Base-by-base conservation (phyloP, 768 basidiomycete genomes). In the Amanita muscaria region DNA sequence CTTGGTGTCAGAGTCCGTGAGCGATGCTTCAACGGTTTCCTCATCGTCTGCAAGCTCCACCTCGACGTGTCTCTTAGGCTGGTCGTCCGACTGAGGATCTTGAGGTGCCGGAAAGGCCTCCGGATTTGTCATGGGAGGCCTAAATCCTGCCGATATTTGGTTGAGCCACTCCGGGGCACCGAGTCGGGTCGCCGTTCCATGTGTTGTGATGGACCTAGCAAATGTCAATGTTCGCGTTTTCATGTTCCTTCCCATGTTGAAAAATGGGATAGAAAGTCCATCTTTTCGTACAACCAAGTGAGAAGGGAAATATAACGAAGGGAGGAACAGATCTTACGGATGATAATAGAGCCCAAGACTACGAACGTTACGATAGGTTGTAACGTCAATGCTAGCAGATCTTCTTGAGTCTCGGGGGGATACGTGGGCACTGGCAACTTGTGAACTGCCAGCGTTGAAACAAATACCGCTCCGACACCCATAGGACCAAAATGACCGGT, bases 401-500 rank as follows among this genome's bases (percentile, higher is more conserved):
- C 88, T 37, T 78, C 68, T 53, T 87, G 81, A 33, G 72, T 73
- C 42, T 68, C 63, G 0, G 88, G 84, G 0, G 88, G 84, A 43
- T 64, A 58, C 2, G 66, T 59, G 1, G 83, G 78, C 8, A 53
- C 56, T 4, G 83, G 77, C 0, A 92, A 67, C 40, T 72, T 74
- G 18, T 72, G 71, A 7, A 79, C 58, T 3, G 89, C 87, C 21
- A 90, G 61, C 0, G 79, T 81, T 8, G 84, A 80, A 44, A 98
- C 83, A 60, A 97, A 99, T 35, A 97, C 69, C 5, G 94, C 85
- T 0, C 84, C 80, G 18, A 96, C 91, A 41, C 93, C 93, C 87
- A 96, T 92, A 71, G 90, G 62, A 5, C 83, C 92, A 58, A 94
- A 97, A 67, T 96, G 92, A 2, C 94, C 94, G 4, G 76, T 79